Conservation (phyloP, 2,329 filamentous ascomycete genomes). For the Nemania sp. region DNA sequence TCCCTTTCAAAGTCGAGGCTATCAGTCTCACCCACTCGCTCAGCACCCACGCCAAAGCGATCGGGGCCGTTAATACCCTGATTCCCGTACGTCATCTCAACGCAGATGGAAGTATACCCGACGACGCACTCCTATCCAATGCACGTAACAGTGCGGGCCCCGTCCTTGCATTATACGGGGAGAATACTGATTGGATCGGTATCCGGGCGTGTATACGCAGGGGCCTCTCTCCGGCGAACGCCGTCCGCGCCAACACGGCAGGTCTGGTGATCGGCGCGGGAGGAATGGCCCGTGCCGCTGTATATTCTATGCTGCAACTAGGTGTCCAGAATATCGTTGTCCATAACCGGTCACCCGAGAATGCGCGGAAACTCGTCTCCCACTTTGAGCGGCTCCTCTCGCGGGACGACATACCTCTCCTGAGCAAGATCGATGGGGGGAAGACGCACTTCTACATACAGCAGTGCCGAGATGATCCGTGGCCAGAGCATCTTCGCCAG, state of each 20-base stretch:
- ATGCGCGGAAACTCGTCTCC: slow-evolving; percentile 66
- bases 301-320: slow-evolving; percentile 77
- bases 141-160: slow-evolving; percentile 66
- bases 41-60: slow-evolving; percentile 72
- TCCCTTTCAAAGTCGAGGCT: slow-evolving; percentile 76
- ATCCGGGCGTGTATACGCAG: slow-evolving; percentile 73
- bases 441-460: slow-evolving; percentile 61
- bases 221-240: slow-evolving; percentile 73
- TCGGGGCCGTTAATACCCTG: slow-evolving; percentile 76
- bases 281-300: slow-evolving; percentile 77
- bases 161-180: slow-evolving; percentile 71
- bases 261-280: slow-evolving; percentile 67
- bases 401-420: slow-evolving; percentile 46
- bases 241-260: slow-evolving; percentile 57
- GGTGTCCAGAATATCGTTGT: slow-evolving; percentile 77
- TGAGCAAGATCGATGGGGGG: slow-evolving; percentile 47
- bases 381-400: slow-evolving; percentile 67
- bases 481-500: slow-evolving; percentile 64
- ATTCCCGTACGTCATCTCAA: slow-evolving; percentile 68
- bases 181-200: slow-evolving; percentile 83
- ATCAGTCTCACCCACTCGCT: slow-evolving; percentile 70
- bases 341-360: slow-evolving; percentile 70
- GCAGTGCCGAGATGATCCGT: slow-evolving; percentile 59
- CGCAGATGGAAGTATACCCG: slow-evolving; percentile 59
- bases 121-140: slow-evolving; percentile 55